Conservation (phyloP, 75 land plant genomes). For the Pseudotsuga menziesii region DNA sequence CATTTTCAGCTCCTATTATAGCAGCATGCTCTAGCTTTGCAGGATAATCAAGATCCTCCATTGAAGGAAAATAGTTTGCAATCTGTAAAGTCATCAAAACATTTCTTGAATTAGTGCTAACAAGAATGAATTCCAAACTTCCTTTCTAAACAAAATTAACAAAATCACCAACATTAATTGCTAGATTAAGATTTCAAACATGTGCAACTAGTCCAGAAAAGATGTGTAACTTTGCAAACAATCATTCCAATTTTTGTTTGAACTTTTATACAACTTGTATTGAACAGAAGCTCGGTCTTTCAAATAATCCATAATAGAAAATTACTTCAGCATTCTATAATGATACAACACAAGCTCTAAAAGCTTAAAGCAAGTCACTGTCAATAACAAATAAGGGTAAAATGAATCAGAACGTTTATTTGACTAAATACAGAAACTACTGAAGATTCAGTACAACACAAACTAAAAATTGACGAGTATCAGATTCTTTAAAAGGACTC, state of each 20-base stretch:
- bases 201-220: background rate
- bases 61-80: slow-evolving; percentile 81
- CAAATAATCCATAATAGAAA: background rate
- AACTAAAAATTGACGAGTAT: background rate
- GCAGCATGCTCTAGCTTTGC: slow-evolving; percentile 69
- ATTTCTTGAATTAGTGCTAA: background rate
- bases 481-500: background rate
- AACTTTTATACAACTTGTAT: background rate
- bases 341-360: background rate
- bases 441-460: background rate
- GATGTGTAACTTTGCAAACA: background rate
- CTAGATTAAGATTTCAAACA: background rate
- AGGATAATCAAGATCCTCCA: slow-evolving; percentile 92
- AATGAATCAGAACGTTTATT: background rate
- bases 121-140: background rate
- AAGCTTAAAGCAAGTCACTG: background rate
- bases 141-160: no score
- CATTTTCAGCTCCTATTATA: slow-evolving; percentile 20
- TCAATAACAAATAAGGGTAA: background rate
- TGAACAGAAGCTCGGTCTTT: background rate
- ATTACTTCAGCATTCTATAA: background rate
- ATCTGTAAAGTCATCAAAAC: slow-evolving; percentile 40
- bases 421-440: background rate
- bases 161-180: no score
- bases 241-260: background rate